Evolutionary conservation across 495 filamentous ascomycete genomes (phyloP), one percentile per base, ranked within the genome.

Genomic region (Sporormia fimetaria): DNA sequence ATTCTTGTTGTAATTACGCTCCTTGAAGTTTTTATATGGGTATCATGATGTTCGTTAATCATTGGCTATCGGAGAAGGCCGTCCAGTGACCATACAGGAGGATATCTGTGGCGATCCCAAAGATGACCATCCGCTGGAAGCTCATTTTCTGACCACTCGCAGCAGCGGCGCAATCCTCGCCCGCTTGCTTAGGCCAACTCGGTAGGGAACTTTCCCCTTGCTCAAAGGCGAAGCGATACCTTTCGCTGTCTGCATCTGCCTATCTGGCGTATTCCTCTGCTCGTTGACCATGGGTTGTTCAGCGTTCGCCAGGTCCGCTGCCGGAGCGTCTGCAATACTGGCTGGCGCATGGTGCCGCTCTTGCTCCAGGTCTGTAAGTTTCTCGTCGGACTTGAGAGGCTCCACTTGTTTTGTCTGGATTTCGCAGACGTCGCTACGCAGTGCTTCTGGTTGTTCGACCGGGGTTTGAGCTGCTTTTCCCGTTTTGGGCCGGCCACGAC

Each of bases 131-230:
- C 16, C 16, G n/a, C n/a, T n/a, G n/a, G n/a, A n/a, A n/a, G 25
- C 23, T 66, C 57, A 78, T 45, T 75, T 78, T 54, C 68, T 74
- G 21, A 81, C 67, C 21, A 73, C 63, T 49, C 76, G 75, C 38
- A 85, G 55, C 44, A 85, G 58, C 14, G 80, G 75, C 18, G 75
- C 68, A 48, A 85, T 83, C 35, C 74, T 62, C 18, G 71, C 71
- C 46, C 70, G 57, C 39, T 72, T 76, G 59, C 78, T 83, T 26
- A 85, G 55, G 3, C 80, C 80, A 22, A 85, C 78, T 3, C 80
- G 65, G 33, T 74, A 77, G 1, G 69, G 62, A 4, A 75, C 71
- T 39, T 73, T 77, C 29, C 65, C 62, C 18, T 67, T 71, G 22
- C 59, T 67, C 17, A 77, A 63, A 1, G 75, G 72, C n/a, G 60